Percentiles rank a stretch among this genome's conserved stretches.
Evolutionary conservation across 2,329 filamentous ascomycete genomes (phyloP).

Genomic region (Beauveria varroae): DNA sequence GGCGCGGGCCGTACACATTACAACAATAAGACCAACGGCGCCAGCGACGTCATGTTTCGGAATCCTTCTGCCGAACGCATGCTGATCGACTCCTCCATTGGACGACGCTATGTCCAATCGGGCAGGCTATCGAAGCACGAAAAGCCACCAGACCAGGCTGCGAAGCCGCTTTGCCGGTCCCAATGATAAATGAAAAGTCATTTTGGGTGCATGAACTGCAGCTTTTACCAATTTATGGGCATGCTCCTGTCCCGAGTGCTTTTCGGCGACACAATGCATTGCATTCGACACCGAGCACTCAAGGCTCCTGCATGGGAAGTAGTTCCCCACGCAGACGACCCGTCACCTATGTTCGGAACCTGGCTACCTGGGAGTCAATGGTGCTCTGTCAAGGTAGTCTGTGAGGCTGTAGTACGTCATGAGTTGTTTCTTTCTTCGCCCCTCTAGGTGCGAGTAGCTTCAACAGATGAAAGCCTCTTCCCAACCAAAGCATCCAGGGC

Average conservation of each 20-base stretch:
- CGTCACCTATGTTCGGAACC: background rate
- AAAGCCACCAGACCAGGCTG: background rate
- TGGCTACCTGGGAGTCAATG: no score
- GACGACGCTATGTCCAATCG: background rate
- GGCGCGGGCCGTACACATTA: no score
- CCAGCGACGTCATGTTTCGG: background rate
- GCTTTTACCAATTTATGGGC: background rate
- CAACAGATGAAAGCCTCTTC: no score
- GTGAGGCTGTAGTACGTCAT: no score
- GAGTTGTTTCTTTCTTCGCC: no score
- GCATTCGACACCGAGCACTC: no score
- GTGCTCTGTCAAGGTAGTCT: no score
- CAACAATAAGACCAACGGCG: background rate
- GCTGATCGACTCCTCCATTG: background rate
- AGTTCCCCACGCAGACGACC: background rate
- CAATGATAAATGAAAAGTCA: conserved; percentile 2
- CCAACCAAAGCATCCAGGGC: no score
- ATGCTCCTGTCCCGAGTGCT: background rate
- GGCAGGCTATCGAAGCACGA: background rate
- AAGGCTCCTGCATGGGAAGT: no score
- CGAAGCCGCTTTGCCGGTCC: background rate
- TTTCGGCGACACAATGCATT: background rate
- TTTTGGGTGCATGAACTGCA: background rate
- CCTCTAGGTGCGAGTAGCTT: no score
- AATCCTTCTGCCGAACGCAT: background rate